These are phyloP conservation scores for Solanum pinnatisectum DNA, from an alignment of 257 asterid genomes.

Conservation along the genomic window DNA sequence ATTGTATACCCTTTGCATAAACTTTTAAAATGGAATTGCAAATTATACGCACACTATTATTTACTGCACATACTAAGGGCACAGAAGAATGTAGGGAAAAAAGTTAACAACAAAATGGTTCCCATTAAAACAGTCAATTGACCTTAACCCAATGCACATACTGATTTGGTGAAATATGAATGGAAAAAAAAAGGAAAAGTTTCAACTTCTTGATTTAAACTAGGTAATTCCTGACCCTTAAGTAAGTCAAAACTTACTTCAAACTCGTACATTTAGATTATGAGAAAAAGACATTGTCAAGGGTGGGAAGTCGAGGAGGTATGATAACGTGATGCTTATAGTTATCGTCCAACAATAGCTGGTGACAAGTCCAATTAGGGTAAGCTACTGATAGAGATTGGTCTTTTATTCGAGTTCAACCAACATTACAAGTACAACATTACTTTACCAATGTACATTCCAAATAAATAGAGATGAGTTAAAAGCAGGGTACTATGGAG, in stretches of 20 bases:
- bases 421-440: background rate
- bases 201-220: background rate
- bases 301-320: background rate
- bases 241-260: background rate
- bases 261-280: background rate
- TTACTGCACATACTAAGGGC: background rate
- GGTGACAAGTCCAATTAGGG: background rate
- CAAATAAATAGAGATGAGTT: background rate
- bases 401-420: background rate
- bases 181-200: background rate
- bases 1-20: background rate
- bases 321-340: background rate
- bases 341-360: background rate
- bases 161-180: background rate
- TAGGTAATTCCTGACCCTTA: background rate
- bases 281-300: background rate
- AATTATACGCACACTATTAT: background rate
- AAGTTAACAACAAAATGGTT: background rate
- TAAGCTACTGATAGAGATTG: background rate
- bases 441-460: background rate
- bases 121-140: background rate
- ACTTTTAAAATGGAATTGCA: background rate
- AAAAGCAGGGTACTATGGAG: background rate
- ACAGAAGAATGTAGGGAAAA: background rate
- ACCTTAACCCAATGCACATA: background rate